phyloP scores from a whole-genome alignment of 2,329 filamentous ascomycete genomes.

The Cladophialophora yegresii region DNA sequence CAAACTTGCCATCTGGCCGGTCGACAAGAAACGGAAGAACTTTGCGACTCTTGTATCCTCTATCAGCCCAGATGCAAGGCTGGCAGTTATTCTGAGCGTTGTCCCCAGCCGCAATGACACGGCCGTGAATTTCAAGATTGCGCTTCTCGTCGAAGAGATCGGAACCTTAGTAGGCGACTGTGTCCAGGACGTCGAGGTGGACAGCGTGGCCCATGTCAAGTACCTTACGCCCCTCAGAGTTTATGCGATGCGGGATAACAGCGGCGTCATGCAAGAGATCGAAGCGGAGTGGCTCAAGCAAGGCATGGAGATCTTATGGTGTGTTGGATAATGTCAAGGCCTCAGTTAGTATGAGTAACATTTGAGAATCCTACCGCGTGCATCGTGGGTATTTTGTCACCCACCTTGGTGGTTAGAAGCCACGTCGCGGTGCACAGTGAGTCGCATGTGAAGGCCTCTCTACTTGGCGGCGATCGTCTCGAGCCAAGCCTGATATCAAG shows the following conservation, averaged over 20 bases:
- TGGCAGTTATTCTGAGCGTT: neutral
- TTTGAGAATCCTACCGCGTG: no score
- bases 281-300: neutral
- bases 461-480: neutral
- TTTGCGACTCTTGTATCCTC: neutral
- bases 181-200: neutral
- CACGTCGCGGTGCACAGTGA: no score
- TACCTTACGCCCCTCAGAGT: neutral
- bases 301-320: neutral
- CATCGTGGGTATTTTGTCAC: no score
- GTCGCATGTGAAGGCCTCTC: no score
- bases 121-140: neutral
- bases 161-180: neutral
- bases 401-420: no score
- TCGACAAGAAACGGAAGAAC: neutral
- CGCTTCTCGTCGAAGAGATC: neutral
- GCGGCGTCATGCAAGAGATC: neutral
- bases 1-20: neutral
- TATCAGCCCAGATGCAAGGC: neutral
- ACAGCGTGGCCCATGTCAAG: neutral
- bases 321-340: neutral
- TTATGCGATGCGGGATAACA: neutral
- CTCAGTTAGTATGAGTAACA: neutral
- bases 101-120: neutral
- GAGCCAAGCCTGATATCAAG: constrained; percentile 15